phyloP scores from a whole-genome alignment of 1,139 yeast species.

The Blastobotrys buckinghamii region DNA sequence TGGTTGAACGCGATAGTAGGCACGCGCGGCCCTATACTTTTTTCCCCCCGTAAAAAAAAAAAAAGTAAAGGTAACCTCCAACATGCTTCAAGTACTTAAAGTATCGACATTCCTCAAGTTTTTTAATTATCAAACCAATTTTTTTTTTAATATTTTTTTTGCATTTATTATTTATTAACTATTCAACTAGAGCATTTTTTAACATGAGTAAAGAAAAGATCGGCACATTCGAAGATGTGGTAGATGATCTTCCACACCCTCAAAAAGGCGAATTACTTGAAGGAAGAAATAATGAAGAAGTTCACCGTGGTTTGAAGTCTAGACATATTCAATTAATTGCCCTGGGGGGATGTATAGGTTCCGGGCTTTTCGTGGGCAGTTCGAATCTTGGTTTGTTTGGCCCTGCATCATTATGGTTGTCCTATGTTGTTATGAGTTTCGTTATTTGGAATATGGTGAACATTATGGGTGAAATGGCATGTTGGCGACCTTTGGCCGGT shows the following conservation, averaged over 20 bases:
- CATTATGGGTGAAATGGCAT: constrained; percentile 82
- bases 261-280: not conserved
- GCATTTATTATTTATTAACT: not conserved
- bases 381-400: constrained; percentile 64
- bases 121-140: too few relatives aligned
- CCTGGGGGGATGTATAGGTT: constrained; percentile 80
- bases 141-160: not conserved
- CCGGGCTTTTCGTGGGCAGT: constrained; percentile 75
- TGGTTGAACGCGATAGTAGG: too few relatives aligned
- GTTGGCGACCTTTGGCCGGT: constrained; percentile 72
- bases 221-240: not conserved
- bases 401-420: constrained; percentile 76
- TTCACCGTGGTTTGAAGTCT: constrained; percentile 36
- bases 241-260: not conserved
- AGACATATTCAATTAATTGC: constrained; percentile 66
- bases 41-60: too few relatives aligned
- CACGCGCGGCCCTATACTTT: too few relatives aligned
- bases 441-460: constrained; percentile 63
- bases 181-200: not conserved
- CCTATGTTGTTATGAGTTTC: constrained; percentile 65
- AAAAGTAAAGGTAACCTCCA: too few relatives aligned
- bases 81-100: too few relatives aligned
- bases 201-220: not conserved
- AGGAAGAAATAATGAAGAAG: not conserved
- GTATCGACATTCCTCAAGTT: too few relatives aligned